Evolutionary conservation across 495 filamentous ascomycete genomes (phyloP).

Genomic region (Annulohypoxylon moriforme): DNA sequence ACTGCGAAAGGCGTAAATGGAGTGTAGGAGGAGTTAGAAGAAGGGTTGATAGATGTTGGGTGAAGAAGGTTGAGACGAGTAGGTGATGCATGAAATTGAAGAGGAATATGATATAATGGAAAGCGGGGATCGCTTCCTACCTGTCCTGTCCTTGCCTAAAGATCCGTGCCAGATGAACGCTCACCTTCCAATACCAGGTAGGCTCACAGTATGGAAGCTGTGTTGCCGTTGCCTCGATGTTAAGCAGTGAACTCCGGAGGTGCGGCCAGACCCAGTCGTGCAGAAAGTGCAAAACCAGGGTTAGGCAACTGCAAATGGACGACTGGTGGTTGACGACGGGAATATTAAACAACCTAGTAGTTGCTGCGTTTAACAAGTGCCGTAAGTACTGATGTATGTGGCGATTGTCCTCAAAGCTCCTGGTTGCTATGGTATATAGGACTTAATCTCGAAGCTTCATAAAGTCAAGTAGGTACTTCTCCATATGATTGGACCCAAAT

Average conservation of each 20-base stretch:
- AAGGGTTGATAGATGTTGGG: not conserved
- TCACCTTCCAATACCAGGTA: not conserved
- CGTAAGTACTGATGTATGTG: too few species aligned
- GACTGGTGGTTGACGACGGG: not conserved
- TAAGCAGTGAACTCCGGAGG: not conserved
- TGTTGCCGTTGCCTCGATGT: not conserved
- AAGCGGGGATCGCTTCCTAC: not conserved
- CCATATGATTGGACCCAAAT: not conserved
- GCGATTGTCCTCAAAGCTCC: not conserved
- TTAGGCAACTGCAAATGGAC: not conserved
- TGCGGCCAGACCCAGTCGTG: not conserved
- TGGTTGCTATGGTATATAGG: not conserved
- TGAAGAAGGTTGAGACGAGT: not conserved
- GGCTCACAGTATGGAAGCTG: not conserved
- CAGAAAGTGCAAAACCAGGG: not conserved
- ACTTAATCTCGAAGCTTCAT: not conserved
- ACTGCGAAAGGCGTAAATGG: not conserved
- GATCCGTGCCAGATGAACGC: not conserved
- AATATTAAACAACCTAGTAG: not conserved
- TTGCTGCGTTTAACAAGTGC: not conserved
- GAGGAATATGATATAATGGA: not conserved
- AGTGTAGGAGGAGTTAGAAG: not conserved
- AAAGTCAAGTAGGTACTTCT: not conserved
- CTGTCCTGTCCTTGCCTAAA: not conserved
- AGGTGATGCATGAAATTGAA: not conserved